phyloP scores from a whole-genome alignment of 768 basidiomycete species.

The Leccinum longicurvipes region DNA sequence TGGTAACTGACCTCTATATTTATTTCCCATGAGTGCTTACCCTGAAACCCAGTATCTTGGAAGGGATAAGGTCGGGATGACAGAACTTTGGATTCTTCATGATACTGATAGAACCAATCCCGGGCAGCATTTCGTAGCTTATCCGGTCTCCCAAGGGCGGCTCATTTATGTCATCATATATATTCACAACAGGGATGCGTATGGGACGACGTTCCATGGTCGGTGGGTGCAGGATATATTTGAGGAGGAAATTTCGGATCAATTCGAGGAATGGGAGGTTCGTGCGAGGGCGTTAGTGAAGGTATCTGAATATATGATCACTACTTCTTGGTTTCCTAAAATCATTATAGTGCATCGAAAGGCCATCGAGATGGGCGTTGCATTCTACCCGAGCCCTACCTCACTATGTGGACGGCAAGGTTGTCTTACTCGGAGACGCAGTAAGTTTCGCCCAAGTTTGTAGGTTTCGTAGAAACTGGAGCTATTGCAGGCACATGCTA shows the following conservation, averaged over 20 bases:
- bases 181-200: slow-evolving; percentile 23
- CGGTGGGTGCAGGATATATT: slow-evolving; percentile 29
- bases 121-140: slow-evolving; percentile 38
- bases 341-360: slow-evolving; percentile 30
- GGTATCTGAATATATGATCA: not conserved
- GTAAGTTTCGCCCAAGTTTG: slow-evolving; percentile 21
- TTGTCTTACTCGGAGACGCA: slow-evolving; percentile 50
- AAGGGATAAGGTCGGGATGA: slow-evolving; percentile 14
- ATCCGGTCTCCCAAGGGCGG: slow-evolving; percentile 36
- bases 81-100: not conserved
- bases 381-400: slow-evolving; percentile 40
- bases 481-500: slow-evolving; percentile 39
- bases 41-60: slow-evolving; percentile 22
- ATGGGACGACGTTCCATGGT: slow-evolving; percentile 31
- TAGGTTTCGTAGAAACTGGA: not conserved
- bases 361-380: slow-evolving; percentile 43
- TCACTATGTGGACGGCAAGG: slow-evolving; percentile 35
- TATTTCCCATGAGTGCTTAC: not conserved
- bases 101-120: not conserved
- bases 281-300: slow-evolving; percentile 8
- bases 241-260: slow-evolving; percentile 30
- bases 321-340: not conserved
- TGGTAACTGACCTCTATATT: not conserved
- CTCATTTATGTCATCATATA: slow-evolving; percentile 36
- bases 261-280: slow-evolving; percentile 28